These are phyloP conservation scores for Chalaropsis thielavioides DNA, from an alignment of 2,329 filamentous ascomycete species.

Conservation along the genomic window DNA sequence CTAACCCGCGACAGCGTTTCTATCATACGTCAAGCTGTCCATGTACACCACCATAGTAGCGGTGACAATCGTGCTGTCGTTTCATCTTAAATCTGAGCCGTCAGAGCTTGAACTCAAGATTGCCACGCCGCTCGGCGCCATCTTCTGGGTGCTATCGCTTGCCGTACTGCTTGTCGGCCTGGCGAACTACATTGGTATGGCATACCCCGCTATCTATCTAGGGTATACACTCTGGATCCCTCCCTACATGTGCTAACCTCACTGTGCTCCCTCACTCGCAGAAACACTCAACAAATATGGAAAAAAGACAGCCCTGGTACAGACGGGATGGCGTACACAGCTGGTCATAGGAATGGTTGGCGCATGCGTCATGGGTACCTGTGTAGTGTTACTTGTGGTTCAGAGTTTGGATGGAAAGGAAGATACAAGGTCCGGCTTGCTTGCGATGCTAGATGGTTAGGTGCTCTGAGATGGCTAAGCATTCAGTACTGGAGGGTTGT, in stretches of 20 bases:
- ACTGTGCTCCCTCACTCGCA: conserved; percentile 21
- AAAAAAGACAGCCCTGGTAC: conserved; percentile 64
- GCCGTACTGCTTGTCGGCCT: conserved; percentile 64
- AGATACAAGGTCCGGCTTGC: conserved; percentile 2
- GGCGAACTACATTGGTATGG: conserved; percentile 68
- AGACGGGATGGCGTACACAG: conserved; percentile 88
- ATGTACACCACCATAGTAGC: conserved; percentile 85
- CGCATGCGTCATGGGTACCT: conserved; percentile 48
- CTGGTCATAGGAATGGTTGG: conserved; percentile 48
- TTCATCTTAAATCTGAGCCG: conserved; percentile 69
- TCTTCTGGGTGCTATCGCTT: conserved; percentile 76
- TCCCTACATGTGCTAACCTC: not conserved
- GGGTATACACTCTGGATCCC: not conserved
- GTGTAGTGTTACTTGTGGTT: conserved; percentile 45
- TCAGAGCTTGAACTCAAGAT: conserved; percentile 57
- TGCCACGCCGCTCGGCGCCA: conserved; percentile 66
- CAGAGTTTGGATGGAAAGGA: conserved; percentile 24
- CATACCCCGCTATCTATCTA: not conserved
- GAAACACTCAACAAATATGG: conserved; percentile 68
- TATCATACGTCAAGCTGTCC: conserved; percentile 78
- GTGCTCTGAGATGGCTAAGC: not conserved
- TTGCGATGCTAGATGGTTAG: conserved; percentile 11
- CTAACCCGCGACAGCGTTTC: conserved; percentile 41
- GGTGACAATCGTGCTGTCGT: conserved; percentile 81
- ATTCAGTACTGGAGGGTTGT: no score